Evolutionary conservation across 2,329 filamentous ascomycete genomes (phyloP).

Genomic region (Ascosphaera apis): DNA sequence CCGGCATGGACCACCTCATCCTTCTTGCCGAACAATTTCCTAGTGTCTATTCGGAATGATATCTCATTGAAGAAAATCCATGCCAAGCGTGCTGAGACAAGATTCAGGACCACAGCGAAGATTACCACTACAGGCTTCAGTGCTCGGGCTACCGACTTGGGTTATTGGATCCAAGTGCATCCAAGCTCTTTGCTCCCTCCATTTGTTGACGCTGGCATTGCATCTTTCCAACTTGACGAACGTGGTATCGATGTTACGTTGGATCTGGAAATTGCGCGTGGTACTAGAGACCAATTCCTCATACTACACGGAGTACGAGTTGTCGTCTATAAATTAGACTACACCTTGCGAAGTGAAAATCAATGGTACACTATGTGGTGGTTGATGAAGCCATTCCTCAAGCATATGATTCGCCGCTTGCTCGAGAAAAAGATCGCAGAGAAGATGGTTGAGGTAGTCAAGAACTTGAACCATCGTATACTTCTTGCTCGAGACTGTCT

Average conservation of each 20-base stretch:
- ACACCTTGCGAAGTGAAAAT: conserved; percentile 43
- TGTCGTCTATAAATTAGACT: conserved; percentile 67
- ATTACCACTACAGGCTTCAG: conserved; percentile 66
- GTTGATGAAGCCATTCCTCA: conserved; percentile 63
- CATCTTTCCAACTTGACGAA: conserved; percentile 65
- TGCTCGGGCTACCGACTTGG: conserved; percentile 62
- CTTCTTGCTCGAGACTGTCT: conserved; percentile 70
- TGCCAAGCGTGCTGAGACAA: conserved; percentile 40
- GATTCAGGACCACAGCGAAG: conserved; percentile 48
- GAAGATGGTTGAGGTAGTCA: conserved; percentile 45
- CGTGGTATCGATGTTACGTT: conserved; percentile 69
- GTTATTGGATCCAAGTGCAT: conserved; percentile 70
- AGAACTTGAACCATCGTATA: conserved; percentile 60
- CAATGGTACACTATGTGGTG: conserved; percentile 59
- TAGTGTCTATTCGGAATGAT: conserved; percentile 65
- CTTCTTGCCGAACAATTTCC: conserved; percentile 67
- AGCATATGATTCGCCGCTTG: conserved; percentile 55
- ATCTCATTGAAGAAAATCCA: conserved; percentile 61
- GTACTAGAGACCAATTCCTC: conserved; percentile 59
- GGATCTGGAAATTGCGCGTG: conserved; percentile 61
- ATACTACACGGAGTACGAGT: conserved; percentile 55
- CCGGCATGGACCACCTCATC: conserved; percentile 64
- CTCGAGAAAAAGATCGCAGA: conserved; percentile 57
- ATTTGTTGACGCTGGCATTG: conserved; percentile 62
- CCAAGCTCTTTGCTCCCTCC: conserved; percentile 40